phyloP scores from a whole-genome alignment of 768 basidiomycete genomes.

The Phaffia tasmanica region DNA sequence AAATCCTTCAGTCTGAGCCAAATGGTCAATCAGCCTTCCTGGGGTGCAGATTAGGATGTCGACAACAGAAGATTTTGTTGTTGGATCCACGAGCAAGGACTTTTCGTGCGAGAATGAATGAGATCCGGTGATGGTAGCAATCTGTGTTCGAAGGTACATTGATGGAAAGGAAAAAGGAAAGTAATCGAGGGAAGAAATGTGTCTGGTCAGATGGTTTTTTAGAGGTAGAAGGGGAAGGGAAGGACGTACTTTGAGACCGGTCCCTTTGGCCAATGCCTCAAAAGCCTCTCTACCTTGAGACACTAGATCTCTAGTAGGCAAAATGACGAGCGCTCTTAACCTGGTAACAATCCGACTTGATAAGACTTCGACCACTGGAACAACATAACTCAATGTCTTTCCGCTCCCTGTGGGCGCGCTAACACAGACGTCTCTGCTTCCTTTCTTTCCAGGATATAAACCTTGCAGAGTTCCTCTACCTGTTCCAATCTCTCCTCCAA shows the following conservation, averaged over 20 bases:
- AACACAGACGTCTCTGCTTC: conserved; percentile 70
- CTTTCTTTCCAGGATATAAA: conserved; percentile 42
- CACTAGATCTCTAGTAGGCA: conserved; percentile 90
- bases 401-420: conserved; percentile 97
- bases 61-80: conserved; percentile 68
- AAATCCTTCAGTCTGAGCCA: conserved; percentile 77
- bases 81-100: conserved; percentile 54
- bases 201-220: too few species aligned
- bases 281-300: conserved; percentile 85
- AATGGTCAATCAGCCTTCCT: conserved; percentile 85
- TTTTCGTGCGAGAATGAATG: conserved; percentile 92
- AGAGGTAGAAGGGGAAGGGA: background rate
- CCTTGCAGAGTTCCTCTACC: background rate
- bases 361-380: conserved; percentile 80
- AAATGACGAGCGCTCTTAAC: conserved; percentile 72
- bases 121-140: conserved; percentile 80
- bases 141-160: conserved; percentile 35
- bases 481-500: too few species aligned
- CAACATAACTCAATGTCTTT: conserved; percentile 89
- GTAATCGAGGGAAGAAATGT: background rate
- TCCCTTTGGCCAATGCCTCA: conserved; percentile 70
- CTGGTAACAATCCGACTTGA: conserved; percentile 65
- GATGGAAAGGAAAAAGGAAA: background rate
- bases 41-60: conserved; percentile 95
- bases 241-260: conserved; percentile 61